Conservation (phyloP, 805 yeast species). For the Barnettozyma sp. region DNA sequence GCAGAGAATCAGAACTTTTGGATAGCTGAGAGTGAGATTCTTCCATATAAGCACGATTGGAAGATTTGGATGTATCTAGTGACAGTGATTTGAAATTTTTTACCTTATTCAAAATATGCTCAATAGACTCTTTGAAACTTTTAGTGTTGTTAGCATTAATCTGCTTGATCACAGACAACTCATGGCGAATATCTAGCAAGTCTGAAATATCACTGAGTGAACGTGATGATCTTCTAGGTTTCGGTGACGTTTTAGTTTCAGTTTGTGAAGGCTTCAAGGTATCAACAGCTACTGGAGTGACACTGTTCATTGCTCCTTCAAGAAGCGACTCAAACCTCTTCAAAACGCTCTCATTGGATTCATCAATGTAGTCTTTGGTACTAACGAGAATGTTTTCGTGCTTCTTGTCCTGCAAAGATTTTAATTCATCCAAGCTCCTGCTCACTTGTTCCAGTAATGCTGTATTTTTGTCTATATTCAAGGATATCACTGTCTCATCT, state of each 20-base stretch:
- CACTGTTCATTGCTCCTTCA: slow-evolving; percentile 4
- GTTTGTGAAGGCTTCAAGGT: background rate
- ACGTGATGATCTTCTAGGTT: slow-evolving; percentile 4
- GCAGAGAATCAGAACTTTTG: slow-evolving; percentile 63
- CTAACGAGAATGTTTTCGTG: slow-evolving; percentile 13
- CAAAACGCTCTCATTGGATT: slow-evolving; percentile 16
- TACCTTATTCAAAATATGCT: slow-evolving; percentile 38
- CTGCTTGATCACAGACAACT: slow-evolving; percentile 53
- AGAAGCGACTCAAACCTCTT: slow-evolving; percentile 14
- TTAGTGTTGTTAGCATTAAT: slow-evolving; percentile 40
- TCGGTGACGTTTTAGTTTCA: slow-evolving; percentile 1
- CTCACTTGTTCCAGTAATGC: slow-evolving; percentile 13
- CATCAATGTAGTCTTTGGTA: slow-evolving; percentile 23
- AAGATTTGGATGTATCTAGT: slow-evolving; percentile 30
- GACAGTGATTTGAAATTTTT: slow-evolving; percentile 45
- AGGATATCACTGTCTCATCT: slow-evolving; percentile 52
- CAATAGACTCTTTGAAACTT: slow-evolving; percentile 36
- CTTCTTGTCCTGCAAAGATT: slow-evolving; percentile 11
- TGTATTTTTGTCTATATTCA: slow-evolving; percentile 41
- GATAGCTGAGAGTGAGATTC: slow-evolving; percentile 67
- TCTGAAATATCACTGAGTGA: slow-evolving; percentile 19
- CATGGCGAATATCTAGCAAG: slow-evolving; percentile 43
- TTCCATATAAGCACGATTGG: slow-evolving; percentile 57
- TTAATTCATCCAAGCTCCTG: slow-evolving; percentile 17
- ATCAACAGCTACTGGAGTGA: background rate